phyloP scores from a whole-genome alignment of 2,329 filamentous ascomycete species.

The Xylariaceae sp. region DNA sequence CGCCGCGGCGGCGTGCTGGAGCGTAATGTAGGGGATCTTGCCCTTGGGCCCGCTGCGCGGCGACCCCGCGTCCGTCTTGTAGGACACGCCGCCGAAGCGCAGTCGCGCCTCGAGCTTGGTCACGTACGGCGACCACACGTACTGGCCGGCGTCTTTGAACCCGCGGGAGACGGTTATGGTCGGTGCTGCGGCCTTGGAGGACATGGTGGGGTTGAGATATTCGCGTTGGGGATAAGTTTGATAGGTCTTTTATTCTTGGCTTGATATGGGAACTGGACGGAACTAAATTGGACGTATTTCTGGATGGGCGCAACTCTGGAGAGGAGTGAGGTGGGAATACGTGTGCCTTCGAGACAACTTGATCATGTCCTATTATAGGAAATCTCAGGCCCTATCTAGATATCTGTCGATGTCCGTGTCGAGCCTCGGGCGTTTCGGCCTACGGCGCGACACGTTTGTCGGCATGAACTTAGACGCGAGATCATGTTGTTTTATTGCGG shows the following conservation, averaged over 20 bases:
- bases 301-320: too few species aligned
- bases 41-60: constrained; percentile 55
- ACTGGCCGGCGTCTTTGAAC: constrained; percentile 45
- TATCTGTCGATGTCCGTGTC: too few species aligned
- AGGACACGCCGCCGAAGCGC: constrained; percentile 57
- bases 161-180: constrained; percentile 57
- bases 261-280: too few species aligned
- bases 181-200: constrained; percentile 9
- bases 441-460: too few species aligned
- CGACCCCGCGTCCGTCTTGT: constrained; percentile 53
- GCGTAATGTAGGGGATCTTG: constrained; percentile 65
- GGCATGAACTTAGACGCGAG: too few species aligned
- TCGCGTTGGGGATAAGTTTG: neutral
- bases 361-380: too few species aligned
- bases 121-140: constrained; percentile 68
- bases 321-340: too few species aligned
- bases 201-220: constrained; percentile 11
- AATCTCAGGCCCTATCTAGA: too few species aligned
- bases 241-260: neutral
- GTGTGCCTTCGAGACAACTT: too few species aligned
- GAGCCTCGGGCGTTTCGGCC: too few species aligned
- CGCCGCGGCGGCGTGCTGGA: constrained; percentile 28
- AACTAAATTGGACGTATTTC: too few species aligned
- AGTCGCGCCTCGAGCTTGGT: constrained; percentile 67
- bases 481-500: too few species aligned